phyloP scores from a whole-genome alignment of 768 basidiomycete genomes.

The Termitomyces heimii region DNA sequence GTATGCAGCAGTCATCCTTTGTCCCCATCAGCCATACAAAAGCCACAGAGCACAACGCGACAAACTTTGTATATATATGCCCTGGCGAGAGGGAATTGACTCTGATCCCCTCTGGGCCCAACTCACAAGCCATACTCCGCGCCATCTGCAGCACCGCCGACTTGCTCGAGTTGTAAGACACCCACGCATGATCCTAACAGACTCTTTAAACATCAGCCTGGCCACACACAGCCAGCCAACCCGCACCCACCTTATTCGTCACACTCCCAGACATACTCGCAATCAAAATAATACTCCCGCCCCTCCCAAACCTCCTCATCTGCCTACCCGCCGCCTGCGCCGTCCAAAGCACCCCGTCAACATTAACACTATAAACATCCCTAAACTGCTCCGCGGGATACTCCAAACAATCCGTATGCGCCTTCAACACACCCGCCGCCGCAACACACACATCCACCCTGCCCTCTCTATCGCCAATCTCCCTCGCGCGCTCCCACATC shows the following conservation, averaged over 20 bases:
- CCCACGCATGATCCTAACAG: constrained; percentile 60
- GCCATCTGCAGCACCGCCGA: constrained; percentile 76
- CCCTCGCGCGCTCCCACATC: constrained; percentile 50
- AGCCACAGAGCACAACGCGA: not conserved
- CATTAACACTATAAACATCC: constrained; percentile 52
- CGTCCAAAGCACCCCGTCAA: constrained; percentile 41
- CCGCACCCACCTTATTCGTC: constrained; percentile 53
- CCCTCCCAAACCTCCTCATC: constrained; percentile 34
- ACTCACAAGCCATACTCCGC: constrained; percentile 78
- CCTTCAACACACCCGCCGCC: constrained; percentile 67
- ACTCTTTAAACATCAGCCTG: too few relatives aligned
- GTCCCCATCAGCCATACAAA: not conserved
- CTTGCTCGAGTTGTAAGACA: constrained; percentile 74
- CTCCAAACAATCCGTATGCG: constrained; percentile 55
- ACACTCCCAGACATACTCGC: constrained; percentile 58
- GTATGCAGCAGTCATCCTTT: constrained; percentile 71
- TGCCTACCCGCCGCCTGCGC: constrained; percentile 45
- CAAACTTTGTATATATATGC: constrained; percentile 64
- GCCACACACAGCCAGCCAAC: not conserved
- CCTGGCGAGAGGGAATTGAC: constrained; percentile 77
- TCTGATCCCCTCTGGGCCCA: constrained; percentile 58
- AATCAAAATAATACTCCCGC: constrained; percentile 42
- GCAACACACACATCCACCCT: constrained; percentile 75
- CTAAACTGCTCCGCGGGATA: constrained; percentile 62
- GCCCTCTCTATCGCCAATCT: constrained; percentile 61